A percentile compares a stretch with the other conserved stretches of the same genome.
Evolutionary conservation across 345 rosid genomes (phyloP).

Genomic region (Physaria fendleri): DNA sequence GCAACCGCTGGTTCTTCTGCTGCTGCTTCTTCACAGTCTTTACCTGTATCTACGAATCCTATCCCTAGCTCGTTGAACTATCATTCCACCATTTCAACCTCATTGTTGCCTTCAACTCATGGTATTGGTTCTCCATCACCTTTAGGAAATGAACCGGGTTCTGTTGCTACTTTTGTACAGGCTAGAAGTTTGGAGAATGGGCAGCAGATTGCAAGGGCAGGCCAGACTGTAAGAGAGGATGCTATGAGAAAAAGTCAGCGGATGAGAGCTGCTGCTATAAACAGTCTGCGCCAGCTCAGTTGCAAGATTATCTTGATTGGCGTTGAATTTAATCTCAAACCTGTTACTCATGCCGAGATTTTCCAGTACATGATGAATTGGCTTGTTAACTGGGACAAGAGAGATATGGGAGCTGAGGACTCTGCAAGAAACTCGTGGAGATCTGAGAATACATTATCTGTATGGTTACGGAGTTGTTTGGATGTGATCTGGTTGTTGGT

Average conservation of each 20-base stretch:
- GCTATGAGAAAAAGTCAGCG: constrained; percentile 48
- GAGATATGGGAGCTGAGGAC: constrained; percentile 59
- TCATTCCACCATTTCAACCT: constrained; percentile 49
- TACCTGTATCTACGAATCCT: constrained; percentile 43
- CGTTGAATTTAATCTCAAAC: constrained; percentile 65
- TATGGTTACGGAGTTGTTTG: constrained; percentile 87
- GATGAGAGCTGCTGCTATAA: constrained; percentile 54
- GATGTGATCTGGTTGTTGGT: constrained; percentile 94
- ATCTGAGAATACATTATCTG: constrained; percentile 65
- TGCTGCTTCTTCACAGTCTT: constrained; percentile 55
- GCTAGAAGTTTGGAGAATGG: constrained; percentile 50
- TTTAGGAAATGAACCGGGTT: constrained; percentile 55
- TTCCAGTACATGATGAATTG: constrained; percentile 79
- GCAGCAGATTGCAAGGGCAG: constrained; percentile 43
- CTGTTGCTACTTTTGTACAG: constrained; percentile 37
- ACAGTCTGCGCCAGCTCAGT: constrained; percentile 73
- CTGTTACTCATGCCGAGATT: constrained; percentile 75
- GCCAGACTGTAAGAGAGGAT: constrained; percentile 47
- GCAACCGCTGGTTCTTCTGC: constrained; percentile 47
- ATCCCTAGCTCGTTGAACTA: constrained; percentile 40
- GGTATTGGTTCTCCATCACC: constrained; percentile 80
- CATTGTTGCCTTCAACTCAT: constrained; percentile 58
- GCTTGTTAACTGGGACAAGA: constrained; percentile 96
- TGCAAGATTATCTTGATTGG: constrained; percentile 87
- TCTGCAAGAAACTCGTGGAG: constrained; percentile 59